These are phyloP conservation scores for Hymenoscyphus repandus DNA, from an alignment of 2,329 filamentous ascomycete species.

Conservation along the genomic window DNA sequence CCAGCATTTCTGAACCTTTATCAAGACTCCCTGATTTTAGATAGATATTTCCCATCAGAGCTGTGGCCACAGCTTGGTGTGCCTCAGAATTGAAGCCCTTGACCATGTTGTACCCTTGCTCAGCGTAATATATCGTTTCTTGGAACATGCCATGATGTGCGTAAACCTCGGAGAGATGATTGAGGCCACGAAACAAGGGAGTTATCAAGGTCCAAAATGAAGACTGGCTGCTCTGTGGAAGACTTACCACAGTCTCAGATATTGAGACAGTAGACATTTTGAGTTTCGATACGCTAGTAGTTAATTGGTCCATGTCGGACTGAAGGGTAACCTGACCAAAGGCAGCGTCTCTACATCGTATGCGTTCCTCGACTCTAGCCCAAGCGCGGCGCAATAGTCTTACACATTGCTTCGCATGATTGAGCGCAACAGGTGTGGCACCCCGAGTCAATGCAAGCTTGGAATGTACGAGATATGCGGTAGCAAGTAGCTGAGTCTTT, in stretches of 20 bases:
- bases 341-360: conserved; percentile 6
- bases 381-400: conserved; percentile 38
- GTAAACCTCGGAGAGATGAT: conserved; percentile 72
- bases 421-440: conserved; percentile 52
- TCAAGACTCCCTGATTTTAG: conserved; percentile 53
- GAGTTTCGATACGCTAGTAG: conserved; percentile 31
- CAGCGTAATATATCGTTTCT: conserved; percentile 82
- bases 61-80: conserved; percentile 48
- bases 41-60: conserved; percentile 51
- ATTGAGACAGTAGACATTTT: conserved; percentile 35
- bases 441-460: conserved; percentile 38
- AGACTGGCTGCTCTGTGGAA: conserved; percentile 45
- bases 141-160: conserved; percentile 80
- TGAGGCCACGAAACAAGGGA: conserved; percentile 64
- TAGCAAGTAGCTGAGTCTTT: conserved; percentile 31
- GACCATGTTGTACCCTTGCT: conserved; percentile 76
- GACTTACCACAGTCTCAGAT: conserved; percentile 31
- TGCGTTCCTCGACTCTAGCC: conserved; percentile 32
- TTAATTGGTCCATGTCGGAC: conserved; percentile 24
- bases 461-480: conserved; percentile 32
- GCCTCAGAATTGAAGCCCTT: conserved; percentile 24
- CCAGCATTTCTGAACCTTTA: conserved; percentile 51
- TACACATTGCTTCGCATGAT: conserved; percentile 52
- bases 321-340: conserved; percentile 2
- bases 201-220: conserved; percentile 76